phyloP scores from a whole-genome alignment of 208 protist species.

The Kentomonas sorsogonicus region DNA sequence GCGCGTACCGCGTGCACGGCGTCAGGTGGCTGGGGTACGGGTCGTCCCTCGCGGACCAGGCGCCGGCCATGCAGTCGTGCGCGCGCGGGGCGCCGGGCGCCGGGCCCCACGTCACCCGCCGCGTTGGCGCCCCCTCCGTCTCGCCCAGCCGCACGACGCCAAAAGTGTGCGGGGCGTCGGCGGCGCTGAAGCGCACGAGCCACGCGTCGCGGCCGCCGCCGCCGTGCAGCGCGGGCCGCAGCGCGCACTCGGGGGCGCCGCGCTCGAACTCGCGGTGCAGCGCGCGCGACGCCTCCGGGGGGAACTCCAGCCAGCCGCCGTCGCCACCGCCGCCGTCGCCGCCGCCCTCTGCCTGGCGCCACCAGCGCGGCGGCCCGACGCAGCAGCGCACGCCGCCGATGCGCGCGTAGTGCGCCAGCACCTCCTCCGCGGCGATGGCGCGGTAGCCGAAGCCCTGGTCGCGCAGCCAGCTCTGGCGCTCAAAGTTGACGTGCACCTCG shows the following conservation, averaged over 20 bases:
- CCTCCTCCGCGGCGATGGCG: conserved; percentile 50
- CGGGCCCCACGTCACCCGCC: conserved; percentile 10
- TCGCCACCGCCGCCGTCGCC: neutral
- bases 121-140: conserved; percentile 13
- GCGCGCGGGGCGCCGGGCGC: neutral
- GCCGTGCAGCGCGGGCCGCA: conserved; percentile 17
- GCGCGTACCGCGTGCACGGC: conserved; percentile 31
- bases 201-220: conserved; percentile 15
- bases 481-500: conserved; percentile 95
- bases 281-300: conserved; percentile 24
- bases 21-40: no score
- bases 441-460: conserved; percentile 93
- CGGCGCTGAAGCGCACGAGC: conserved; percentile 68
- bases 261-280: conserved; percentile 56
- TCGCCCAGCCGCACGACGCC: conserved; percentile 58
- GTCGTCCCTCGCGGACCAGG: neutral
- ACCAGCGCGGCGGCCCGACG: conserved; percentile 78
- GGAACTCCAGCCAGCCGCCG: conserved; percentile 56
- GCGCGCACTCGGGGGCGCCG: conserved; percentile 33
- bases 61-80: conserved; percentile 7
- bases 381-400: conserved; percentile 62
- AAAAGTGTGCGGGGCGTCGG: conserved; percentile 70
- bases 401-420: conserved; percentile 39
- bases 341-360: conserved; percentile 39
- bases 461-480: conserved; percentile 98